Base-by-base conservation (phyloP, 371 early-diverging fungal species). In the Apophysomyces elegans region DNA sequence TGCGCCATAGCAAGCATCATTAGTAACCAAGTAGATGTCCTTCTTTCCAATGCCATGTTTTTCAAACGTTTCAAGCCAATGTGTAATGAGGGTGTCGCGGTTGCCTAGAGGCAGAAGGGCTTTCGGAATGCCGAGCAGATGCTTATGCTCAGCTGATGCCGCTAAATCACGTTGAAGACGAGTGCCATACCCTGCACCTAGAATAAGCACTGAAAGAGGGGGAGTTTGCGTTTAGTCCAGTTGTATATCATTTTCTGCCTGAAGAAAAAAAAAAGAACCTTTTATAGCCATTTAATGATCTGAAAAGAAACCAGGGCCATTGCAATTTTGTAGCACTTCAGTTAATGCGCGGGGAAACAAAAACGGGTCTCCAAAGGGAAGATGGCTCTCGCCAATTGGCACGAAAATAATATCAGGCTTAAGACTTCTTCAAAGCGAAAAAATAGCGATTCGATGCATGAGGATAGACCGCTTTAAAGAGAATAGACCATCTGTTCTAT, bases 171-270 rank as follows among this genome's bases (percentile, higher is more conserved):
- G 71, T 63, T 85, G 86, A n/a, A 85, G 70, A 9, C 86, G 82
- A 35, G 86, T 85, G 18, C 86, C 86, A 62, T 85, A 85, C 7
- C 86, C 86, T 14, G 86, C 86, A 41, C 82, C 84, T 8, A 86
- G 74, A 66, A 85, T 77, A 21, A 85, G 71, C 1, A 84, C 79
- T 85, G 64, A 56, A 47, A 14, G 16, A 18, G 46, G 13, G 5
- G 5, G 1, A 13, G 46, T 12, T 12, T 45, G 16, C 16, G 13
- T n/a, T 13, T 45, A 5, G 16, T 18, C n/a, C 16, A n/a, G 46
- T 45, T 13, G 13, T 21, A 21, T 5, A 11, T 14, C n/a, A 11
- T 18, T 50, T 21, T 21, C 7, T 21, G 32, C 21, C 4, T 26
- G 26, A 26, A 26, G 26, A 26, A 26, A 26, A 26, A 26, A 26